Base-by-base conservation (phyloP, 2,329 filamentous ascomycete genomes). In the Fusarium tuaranense region DNA sequence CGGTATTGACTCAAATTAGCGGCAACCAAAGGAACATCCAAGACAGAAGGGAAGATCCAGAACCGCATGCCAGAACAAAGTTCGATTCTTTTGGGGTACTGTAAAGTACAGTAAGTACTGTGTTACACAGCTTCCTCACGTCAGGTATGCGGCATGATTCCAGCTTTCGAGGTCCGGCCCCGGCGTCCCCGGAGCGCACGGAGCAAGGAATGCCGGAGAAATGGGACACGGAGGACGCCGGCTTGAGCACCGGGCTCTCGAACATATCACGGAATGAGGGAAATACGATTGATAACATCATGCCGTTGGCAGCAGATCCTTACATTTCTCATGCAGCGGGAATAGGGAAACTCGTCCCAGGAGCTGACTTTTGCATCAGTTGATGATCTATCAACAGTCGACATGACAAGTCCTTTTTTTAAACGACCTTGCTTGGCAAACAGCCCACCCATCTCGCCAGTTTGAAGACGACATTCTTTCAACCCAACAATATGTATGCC, bases 141-240 rank as follows among this genome's bases (percentile, higher is more conserved):
- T 62, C 67, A 27, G 46, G 44, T 60, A 64, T 74, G 68, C 59
- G 64, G 65, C 51, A 34, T 32, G 48, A 65, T 61, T 74, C 61
- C 36, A 71, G 62, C 38, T 55, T 55, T 75, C 65, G 72, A 64
- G 70, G 63, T 27, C 63, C 69, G 66, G 72, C 60, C 69, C 70
- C 76, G 76, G 76, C 67, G 66, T 70, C 48, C 57, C 74, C 76
- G 70, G 76, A 48, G 62, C 48, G 61, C 67, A 69, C 72, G 68
- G 71, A 64, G 70, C 60, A 63, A 63, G 36, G 48, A 66, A 58
- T 65, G 63, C 63, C 74, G 62, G 65, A 63, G 57, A 71, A 59
- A 68, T 72, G 55, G 60, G 27, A 65, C 39, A 63, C 68, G 65
- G 68, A 66, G 44, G 65, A 72, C 72, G 63, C 71, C 66, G 65